These are phyloP conservation scores for Scleromitrula shiraiana DNA, from an alignment of 2,329 filamentous ascomycete species.

Conservation along the genomic window DNA sequence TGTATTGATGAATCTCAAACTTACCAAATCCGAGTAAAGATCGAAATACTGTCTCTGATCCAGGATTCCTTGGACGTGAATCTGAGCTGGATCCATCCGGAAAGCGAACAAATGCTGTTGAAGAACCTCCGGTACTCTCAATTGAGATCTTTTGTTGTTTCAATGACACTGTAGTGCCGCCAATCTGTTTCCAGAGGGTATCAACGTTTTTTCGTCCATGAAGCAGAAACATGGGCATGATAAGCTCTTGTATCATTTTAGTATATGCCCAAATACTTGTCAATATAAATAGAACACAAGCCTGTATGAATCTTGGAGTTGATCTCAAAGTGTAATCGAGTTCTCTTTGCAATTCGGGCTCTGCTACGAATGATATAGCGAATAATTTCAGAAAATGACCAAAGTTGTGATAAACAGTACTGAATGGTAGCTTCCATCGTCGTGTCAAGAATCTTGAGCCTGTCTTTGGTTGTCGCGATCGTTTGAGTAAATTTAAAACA, in stretches of 20 bases:
- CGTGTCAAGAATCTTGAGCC: background rate
- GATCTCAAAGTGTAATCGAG: constrained; percentile 28
- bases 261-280: constrained; percentile 11
- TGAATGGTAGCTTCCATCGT: constrained; percentile 17
- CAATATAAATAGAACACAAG: constrained; percentile 33
- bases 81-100: constrained; percentile 8
- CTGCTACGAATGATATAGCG: constrained; percentile 35
- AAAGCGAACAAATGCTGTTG: constrained; percentile 37
- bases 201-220: constrained; percentile 26
- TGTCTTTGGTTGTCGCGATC: background rate
- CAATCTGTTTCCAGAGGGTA: constrained; percentile 3
- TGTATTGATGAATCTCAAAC: constrained; percentile 4
- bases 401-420: constrained; percentile 27
- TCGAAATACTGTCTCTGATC: background rate
- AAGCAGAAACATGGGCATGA: constrained; percentile 17
- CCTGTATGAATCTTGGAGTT: background rate
- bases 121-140: constrained; percentile 38
- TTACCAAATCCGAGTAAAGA: constrained; percentile 1
- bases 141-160: constrained; percentile 35
- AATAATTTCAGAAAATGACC: constrained; percentile 35
- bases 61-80: background rate
- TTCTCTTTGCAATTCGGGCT: constrained; percentile 38
- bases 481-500: background rate
- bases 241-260: constrained; percentile 9
- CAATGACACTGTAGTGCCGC: constrained; percentile 2